Evolutionary conservation across 2,329 filamentous ascomycete species (phyloP).

Genomic region (Fusarium sp.): DNA sequence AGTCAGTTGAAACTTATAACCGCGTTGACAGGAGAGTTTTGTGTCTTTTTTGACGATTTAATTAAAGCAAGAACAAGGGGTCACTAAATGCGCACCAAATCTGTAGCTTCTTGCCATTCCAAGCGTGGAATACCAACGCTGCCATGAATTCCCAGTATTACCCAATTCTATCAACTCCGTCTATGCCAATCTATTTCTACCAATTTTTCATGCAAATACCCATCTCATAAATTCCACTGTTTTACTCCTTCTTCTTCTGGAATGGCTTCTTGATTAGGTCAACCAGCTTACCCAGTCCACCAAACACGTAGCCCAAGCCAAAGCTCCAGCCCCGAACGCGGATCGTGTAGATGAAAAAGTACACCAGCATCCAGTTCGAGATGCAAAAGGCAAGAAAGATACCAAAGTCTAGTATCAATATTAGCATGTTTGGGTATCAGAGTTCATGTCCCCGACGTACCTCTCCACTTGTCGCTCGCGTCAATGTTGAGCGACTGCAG

Average conservation of each 20-base stretch:
- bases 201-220: not conserved
- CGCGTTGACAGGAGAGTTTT: no score
- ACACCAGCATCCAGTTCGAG: slow-evolving; percentile 80
- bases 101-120: no score
- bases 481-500: slow-evolving; percentile 69
- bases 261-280: slow-evolving; percentile 41
- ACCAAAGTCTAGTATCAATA: slow-evolving; percentile 66
- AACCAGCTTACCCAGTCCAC: slow-evolving; percentile 37
- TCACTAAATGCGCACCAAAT: no score
- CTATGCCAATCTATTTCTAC: slow-evolving; percentile 3
- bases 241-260: slow-evolving; percentile 33
- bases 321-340: slow-evolving; percentile 80
- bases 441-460: slow-evolving; percentile 10
- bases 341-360: slow-evolving; percentile 84
- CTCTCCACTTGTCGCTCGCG: slow-evolving; percentile 74
- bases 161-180: not conserved
- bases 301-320: slow-evolving; percentile 67
- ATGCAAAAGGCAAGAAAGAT: slow-evolving; percentile 81
- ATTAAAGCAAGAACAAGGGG: no score
- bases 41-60: no score
- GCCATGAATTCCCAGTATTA: no score
- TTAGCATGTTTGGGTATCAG: not conserved
- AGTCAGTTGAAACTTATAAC: no score
- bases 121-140: no score
- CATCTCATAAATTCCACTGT: not conserved